phyloP scores from a whole-genome alignment of 73 alveolate genomes.

The Blepharisma stoltei region DNA sequence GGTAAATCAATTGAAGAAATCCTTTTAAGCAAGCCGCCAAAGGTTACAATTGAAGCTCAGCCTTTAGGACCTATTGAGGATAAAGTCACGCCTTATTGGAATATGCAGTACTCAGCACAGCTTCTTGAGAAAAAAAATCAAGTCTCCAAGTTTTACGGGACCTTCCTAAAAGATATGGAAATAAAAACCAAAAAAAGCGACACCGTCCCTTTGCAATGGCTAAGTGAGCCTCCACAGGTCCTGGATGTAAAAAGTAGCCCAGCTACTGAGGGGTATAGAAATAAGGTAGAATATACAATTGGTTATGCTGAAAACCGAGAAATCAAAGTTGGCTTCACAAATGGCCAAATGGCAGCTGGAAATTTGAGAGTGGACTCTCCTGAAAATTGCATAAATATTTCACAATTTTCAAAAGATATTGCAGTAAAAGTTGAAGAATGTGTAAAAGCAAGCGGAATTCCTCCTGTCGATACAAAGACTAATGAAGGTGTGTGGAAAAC shows the following conservation, averaged over 20 bases:
- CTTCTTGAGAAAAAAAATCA: conserved; percentile 28
- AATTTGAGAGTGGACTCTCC: conserved; percentile 62
- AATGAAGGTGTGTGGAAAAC: conserved; percentile 75
- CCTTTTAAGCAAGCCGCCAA: neutral
- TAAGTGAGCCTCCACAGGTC: neutral
- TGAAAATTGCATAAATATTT: conserved; percentile 40
- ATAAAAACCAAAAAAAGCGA: conserved; percentile 27
- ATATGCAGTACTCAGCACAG: conserved; percentile 43
- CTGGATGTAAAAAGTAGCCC: conserved; percentile 22
- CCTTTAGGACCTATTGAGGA: conserved; percentile 42
- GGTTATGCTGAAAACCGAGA: conserved; percentile 53
- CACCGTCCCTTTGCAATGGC: conserved; percentile 44
- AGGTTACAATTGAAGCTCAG: neutral
- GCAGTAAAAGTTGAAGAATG: conserved; percentile 49
- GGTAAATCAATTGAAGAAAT: conserved; percentile 19
- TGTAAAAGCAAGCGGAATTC: conserved; percentile 51
- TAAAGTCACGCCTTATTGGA: conserved; percentile 56
- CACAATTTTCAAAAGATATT: conserved; percentile 47
- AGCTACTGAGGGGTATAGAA: conserved; percentile 56
- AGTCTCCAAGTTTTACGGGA: conserved; percentile 20
- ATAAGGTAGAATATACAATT: conserved; percentile 79
- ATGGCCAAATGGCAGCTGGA: conserved; percentile 66
- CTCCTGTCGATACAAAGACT: conserved; percentile 48
- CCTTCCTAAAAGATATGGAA: conserved; percentile 14
- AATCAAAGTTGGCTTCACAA: conserved; percentile 69